phyloP scores from a whole-genome alignment of 768 basidiomycete genomes.

The Imleria badia region DNA sequence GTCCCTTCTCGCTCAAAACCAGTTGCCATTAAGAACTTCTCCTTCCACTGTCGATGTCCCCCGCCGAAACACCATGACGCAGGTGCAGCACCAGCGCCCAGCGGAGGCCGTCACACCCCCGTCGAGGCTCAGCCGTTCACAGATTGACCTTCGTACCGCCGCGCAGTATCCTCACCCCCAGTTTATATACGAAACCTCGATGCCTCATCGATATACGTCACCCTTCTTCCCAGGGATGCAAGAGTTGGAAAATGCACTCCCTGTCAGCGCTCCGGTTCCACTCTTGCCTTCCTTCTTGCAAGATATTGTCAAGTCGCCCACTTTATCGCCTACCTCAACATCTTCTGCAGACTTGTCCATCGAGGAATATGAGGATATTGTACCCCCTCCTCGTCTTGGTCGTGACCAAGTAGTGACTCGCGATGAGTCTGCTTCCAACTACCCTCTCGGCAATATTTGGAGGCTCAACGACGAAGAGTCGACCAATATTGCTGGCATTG shows the following conservation, averaged over 20 bases:
- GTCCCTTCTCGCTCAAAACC: conserved; percentile 64
- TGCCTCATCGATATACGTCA: conserved; percentile 38
- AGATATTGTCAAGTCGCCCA: conserved; percentile 70
- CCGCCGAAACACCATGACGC: conserved; percentile 49
- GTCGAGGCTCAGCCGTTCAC: conserved; percentile 46
- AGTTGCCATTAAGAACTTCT: conserved; percentile 30
- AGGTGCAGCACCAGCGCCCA: conserved; percentile 42
- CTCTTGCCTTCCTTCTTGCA: conserved; percentile 78
- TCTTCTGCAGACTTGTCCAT: conserved; percentile 66
- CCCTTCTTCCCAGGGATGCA: conserved; percentile 38
- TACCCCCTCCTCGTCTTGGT: conserved; percentile 28
- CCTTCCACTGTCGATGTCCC: conserved; percentile 16
- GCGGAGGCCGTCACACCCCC: conserved; percentile 40
- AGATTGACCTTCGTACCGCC: conserved; percentile 41
- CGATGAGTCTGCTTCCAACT: conserved; percentile 29
- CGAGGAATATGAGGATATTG: conserved; percentile 50
- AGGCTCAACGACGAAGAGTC: conserved; percentile 70
- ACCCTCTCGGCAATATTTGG: conserved; percentile 61
- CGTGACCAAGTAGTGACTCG: conserved; percentile 27
- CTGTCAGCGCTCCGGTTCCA: conserved; percentile 40
- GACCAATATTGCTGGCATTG: conserved; percentile 50
- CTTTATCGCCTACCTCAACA: conserved; percentile 60
- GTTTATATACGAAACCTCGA: conserved; percentile 74
- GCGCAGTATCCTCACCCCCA: conserved; percentile 43
- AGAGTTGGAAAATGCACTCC: conserved; percentile 21